These are phyloP conservation scores for Hordeum pubiflorum DNA, from an alignment of 202 grass and related monocot species.

Conservation along the genomic window DNA sequence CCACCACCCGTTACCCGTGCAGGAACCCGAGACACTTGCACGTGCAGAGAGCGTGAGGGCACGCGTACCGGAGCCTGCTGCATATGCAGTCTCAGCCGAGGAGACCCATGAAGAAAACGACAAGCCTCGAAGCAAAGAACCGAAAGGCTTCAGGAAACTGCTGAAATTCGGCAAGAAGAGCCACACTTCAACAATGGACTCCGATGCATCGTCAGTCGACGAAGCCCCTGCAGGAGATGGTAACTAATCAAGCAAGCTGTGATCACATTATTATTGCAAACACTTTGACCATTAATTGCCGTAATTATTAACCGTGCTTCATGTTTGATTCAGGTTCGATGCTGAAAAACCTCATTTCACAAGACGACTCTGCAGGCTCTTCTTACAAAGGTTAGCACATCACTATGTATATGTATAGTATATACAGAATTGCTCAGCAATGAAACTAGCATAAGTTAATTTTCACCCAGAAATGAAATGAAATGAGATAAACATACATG, in stretches of 20 bases:
- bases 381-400: no score
- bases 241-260: neutral
- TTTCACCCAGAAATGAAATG: neutral
- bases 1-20: conserved; percentile 14
- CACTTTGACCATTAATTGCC: no score
- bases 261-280: neutral
- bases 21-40: conserved; percentile 34
- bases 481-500: neutral
- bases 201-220: conserved; percentile 50
- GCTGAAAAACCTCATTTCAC: conserved; percentile 51
- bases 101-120: conserved; percentile 38
- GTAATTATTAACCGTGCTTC: neutral
- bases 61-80: conserved; percentile 26
- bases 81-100: conserved; percentile 21
- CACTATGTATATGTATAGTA: no score
- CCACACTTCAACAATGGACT: conserved; percentile 40
- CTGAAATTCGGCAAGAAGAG: conserved; percentile 86
- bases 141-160: conserved; percentile 85
- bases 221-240: conserved; percentile 47
- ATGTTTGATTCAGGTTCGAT: conserved; percentile 48
- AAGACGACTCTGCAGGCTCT: conserved; percentile 10
- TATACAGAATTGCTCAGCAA: no score
- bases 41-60: conserved; percentile 38
- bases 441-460: no score
- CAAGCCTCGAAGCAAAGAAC: conserved; percentile 62